A percentile compares a stretch with the other conserved stretches of the same genome.
phyloP scores from a whole-genome alignment of 306 rosid genomes.

The Citrullus colocynthis region DNA sequence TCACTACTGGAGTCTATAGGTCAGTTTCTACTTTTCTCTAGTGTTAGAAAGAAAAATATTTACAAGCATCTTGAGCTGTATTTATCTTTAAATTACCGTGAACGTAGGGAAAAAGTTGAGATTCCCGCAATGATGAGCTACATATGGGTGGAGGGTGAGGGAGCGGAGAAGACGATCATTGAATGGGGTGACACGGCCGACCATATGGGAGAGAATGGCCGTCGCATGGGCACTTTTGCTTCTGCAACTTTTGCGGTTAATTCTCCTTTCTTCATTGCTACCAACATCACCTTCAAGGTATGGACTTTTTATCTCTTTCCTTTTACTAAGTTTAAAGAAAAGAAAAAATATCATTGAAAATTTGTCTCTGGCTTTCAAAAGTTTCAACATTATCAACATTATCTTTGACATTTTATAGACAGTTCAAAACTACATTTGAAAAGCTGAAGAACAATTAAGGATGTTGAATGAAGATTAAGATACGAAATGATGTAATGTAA shows the following conservation, averaged over 20 bases:
- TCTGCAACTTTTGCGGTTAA: conserved; percentile 33
- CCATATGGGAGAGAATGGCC: conserved; percentile 17
- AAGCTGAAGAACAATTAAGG: too few species aligned
- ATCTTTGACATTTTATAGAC: too few species aligned
- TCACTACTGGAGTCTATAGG: conserved; percentile 23
- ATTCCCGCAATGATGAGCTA: conserved; percentile 24
- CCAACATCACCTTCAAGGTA: conserved; percentile 22
- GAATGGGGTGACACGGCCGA: conserved; percentile 33
- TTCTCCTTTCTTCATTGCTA: conserved; percentile 28
- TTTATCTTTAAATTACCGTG: too few species aligned
- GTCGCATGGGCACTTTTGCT: conserved; percentile 19
- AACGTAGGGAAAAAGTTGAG: conserved; percentile 16
- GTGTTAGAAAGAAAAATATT: too few species aligned
- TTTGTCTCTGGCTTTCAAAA: too few species aligned
- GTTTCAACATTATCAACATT: too few species aligned
- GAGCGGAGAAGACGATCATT: conserved; percentile 14
- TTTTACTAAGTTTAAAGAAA: neutral
- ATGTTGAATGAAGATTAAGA: too few species aligned
- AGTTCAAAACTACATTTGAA: too few species aligned
- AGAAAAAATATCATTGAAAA: too few species aligned
- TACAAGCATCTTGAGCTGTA: too few species aligned
- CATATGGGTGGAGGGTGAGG: conserved; percentile 22
- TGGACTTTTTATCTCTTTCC: neutral
- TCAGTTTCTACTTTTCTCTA: neutral
- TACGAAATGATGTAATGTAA: too few species aligned